Evolutionary conservation across 345 rosid genomes (phyloP).

Genomic region (Corymbia maculata): DNA sequence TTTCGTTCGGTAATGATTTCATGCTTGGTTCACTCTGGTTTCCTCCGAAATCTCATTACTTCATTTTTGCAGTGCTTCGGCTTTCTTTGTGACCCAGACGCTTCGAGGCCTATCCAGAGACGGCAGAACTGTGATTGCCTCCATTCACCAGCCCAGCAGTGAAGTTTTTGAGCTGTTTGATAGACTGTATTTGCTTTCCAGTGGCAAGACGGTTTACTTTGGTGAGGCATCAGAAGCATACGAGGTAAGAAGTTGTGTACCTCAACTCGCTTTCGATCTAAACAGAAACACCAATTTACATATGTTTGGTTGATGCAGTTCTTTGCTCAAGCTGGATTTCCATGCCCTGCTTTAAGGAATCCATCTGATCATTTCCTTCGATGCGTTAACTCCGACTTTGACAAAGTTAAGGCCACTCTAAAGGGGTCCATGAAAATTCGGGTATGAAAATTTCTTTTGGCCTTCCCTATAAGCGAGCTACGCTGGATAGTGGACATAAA

Average conservation of each 20-base stretch:
- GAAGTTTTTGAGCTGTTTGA: constrained; percentile 95
- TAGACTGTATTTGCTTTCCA: constrained; percentile 71
- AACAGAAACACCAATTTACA: not conserved
- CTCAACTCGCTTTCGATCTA: not conserved
- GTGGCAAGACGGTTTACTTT: constrained; percentile 90
- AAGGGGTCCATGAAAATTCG: constrained; percentile 88
- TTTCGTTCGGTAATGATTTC: not conserved
- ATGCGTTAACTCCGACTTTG: constrained; percentile 90
- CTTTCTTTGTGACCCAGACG: constrained; percentile 90
- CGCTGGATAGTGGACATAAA: not conserved
- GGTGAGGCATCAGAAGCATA: constrained; percentile 88
- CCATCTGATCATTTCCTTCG: constrained; percentile 96
- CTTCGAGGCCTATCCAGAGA: constrained; percentile 74
- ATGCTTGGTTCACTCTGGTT: not conserved
- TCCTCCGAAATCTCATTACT: not conserved
- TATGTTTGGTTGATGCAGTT: constrained; percentile 33
- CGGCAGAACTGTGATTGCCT: constrained; percentile 94
- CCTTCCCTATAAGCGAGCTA: not conserved
- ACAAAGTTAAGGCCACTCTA: constrained; percentile 90
- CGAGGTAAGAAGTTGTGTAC: constrained; percentile 38
- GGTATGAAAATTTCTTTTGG: constrained; percentile 21
- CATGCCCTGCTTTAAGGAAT: constrained; percentile 93
- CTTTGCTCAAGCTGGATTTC: constrained; percentile 96
- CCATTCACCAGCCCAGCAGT: constrained; percentile 94
- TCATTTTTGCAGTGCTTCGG: constrained; percentile 65